A percentile compares a stretch with the other conserved stretches of the same genome.
phyloP scores from a whole-genome alignment of 2,329 filamentous ascomycete species.

The Colletotrichum sp. region DNA sequence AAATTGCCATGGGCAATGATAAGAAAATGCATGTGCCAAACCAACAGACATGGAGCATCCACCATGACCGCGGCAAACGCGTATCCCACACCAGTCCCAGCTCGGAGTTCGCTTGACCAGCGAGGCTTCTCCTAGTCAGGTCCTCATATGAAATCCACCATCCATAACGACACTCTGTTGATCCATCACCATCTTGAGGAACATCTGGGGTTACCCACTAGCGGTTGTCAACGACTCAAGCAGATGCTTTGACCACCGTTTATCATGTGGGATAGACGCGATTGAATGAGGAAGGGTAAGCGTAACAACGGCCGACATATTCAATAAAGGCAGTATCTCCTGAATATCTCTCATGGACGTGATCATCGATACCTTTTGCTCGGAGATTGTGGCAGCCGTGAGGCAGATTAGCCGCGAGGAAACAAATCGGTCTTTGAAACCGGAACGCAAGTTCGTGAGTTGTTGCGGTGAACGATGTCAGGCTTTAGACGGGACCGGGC shows the following conservation, averaged over 20 bases:
- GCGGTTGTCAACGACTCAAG: neutral
- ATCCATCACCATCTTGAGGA: constrained; percentile 14
- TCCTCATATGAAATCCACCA: constrained; percentile 1
- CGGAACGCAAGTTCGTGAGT: neutral
- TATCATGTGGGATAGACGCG: constrained; percentile 15
- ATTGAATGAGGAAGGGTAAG: neutral
- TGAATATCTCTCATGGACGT: constrained; percentile 5
- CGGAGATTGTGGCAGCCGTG: neutral
- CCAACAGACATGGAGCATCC: neutral
- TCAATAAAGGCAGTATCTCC: constrained; percentile 3
- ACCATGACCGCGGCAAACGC: neutral
- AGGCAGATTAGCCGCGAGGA: too few species aligned
- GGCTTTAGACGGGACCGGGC: neutral
- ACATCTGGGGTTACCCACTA: constrained; percentile 15
- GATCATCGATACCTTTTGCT: neutral
- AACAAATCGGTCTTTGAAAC: neutral
- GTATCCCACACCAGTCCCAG: neutral
- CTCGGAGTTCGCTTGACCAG: neutral
- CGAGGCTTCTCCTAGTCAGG: neutral
- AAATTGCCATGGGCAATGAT: neutral
- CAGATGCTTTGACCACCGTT: constrained; percentile 21
- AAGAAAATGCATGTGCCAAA: neutral
- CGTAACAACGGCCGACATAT: neutral
- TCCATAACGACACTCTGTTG: neutral
- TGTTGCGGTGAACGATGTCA: neutral